Evolutionary conservation across 106 monocot genomes (phyloP), one percentile per base, ranked within the genome.

Genomic region (Dioscorea dumetorum): DNA sequence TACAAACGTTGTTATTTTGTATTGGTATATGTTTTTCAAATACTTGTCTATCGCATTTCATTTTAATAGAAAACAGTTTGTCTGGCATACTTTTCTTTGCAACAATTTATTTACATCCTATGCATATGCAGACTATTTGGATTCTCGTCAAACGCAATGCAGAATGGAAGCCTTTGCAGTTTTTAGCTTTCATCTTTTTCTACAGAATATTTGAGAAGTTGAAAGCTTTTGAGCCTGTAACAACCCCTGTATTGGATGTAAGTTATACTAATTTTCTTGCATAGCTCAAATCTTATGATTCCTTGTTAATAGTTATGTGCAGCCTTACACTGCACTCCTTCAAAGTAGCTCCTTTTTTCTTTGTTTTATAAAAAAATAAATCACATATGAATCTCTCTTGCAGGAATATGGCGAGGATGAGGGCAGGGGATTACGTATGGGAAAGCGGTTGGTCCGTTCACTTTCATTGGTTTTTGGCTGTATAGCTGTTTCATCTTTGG

Each of bases 201-300:
- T 95, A 95, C 69, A 63, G 95, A 73, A 84, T 95, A 68, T 88
- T 95, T 82, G 91, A 94, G 69, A 94, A 94, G 74, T 54, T 94
- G 65, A 94, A 83, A 73, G 48, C 90, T 50, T 81, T 67, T 79
- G 94, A 94, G 73, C 90, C 94, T 61, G 71, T 63, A 56, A 73
- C 60, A 31, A 70, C 89, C 50, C 69, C 87, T 23, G 79, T 79
- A 64, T 72, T 80, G 14, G 79, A 73, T 81, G 93, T 88, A 69
- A 80, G 91, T 73, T 23, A 75, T 48, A 60, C 9, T 13, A 61
- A 33, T 16, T 19, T 2, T 2, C 49, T 22, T 12, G 11, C 12
- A 11, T 64, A 4, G 41, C 41, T 41, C 41, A 41, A 41, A 41
- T 6, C 41, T 41, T 41, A 6, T 41, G 10, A 0, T 41, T 41